Base-by-base conservation (phyloP, 768 basidiomycete genomes). In the Collybia sordida region DNA sequence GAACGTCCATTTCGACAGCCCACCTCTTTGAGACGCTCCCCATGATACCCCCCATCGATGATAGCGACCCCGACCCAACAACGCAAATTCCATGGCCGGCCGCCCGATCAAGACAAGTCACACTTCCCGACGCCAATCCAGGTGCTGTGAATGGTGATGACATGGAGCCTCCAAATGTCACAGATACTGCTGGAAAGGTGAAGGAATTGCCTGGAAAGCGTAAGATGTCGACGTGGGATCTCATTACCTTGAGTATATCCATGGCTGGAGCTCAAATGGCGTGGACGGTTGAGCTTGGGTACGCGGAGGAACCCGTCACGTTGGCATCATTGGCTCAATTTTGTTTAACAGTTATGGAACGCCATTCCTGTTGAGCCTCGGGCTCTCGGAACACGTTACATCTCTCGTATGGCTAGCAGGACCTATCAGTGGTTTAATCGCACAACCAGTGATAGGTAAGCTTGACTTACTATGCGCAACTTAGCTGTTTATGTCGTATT, bases 231-330 rank as follows among this genome's bases (percentile, higher is more conserved):
- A 81, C 83, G 64, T 86, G 86, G 86, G 76, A 88, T 64, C 80
- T 93, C 50, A 78, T 92, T 59, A 88, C 88, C 2, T 73, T 93
- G 58, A 90, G 86, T 52, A 81, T 97, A 52, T 91, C 93, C 6
- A 95, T 98, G 90, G 93, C 85, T 38, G 96, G 96, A 14, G 91
- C 90, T 5, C 91, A 97, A 70, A 85, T 98, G 21, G 88, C 92
- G 1, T 98, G 95, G 95, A 96, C 93, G 1, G 88, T 97, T 3
- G 93, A 96, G 63, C 81, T 95, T 21, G 93, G 92, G 93, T 94
- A 61, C 56, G 86, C 70, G 41, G 31, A 19, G 23, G 28, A 11
- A 34, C 8, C 21, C 21, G 22, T 15, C 31, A n/a, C 28, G 28
- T 47, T 44, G 40, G 45, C 55, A 50, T 48, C 46, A 50, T 59